A percentile compares a stretch with the other conserved stretches of the same genome.
phyloP scores from a whole-genome alignment of 805 yeast species.

The Saccharomycopsis microspora region DNA sequence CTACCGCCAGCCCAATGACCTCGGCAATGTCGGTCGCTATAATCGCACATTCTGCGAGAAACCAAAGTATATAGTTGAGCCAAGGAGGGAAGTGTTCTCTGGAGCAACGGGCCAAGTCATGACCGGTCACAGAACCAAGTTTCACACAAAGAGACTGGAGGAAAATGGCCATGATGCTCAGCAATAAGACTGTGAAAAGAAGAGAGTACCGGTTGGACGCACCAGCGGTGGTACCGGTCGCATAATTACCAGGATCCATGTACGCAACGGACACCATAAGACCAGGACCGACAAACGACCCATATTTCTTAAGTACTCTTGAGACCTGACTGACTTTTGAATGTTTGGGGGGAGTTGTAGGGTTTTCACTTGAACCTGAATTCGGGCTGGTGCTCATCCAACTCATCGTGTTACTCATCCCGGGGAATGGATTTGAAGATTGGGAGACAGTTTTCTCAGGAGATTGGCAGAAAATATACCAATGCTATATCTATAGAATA shows the following conservation, averaged over 20 bases:
- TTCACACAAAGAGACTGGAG: slow-evolving; percentile 76
- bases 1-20: slow-evolving; percentile 86
- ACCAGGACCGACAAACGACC: neutral
- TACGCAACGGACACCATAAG: slow-evolving; percentile 63
- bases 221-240: slow-evolving; percentile 87
- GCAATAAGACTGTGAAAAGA: slow-evolving; percentile 62
- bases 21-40: slow-evolving; percentile 94
- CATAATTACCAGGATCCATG: slow-evolving; percentile 90
- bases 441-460: no score
- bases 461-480: no score
- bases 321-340: no score
- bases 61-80: slow-evolving; percentile 52
- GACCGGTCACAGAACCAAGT: slow-evolving; percentile 81
- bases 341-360: no score
- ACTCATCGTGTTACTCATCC: no score
- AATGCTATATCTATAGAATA: no score
- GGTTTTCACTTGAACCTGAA: no score
- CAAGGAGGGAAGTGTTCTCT: slow-evolving; percentile 55
- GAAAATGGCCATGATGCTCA: slow-evolving; percentile 75
- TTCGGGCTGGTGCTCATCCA: no score
- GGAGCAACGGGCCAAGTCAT: slow-evolving; percentile 80
- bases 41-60: slow-evolving; percentile 77
- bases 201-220: slow-evolving; percentile 69
- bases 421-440: no score
- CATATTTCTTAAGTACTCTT: neutral